These are phyloP conservation scores for Malassezia globosa DNA, from an alignment of 1,284 basidiomycete genomes.

Conservation along the genomic window DNA sequence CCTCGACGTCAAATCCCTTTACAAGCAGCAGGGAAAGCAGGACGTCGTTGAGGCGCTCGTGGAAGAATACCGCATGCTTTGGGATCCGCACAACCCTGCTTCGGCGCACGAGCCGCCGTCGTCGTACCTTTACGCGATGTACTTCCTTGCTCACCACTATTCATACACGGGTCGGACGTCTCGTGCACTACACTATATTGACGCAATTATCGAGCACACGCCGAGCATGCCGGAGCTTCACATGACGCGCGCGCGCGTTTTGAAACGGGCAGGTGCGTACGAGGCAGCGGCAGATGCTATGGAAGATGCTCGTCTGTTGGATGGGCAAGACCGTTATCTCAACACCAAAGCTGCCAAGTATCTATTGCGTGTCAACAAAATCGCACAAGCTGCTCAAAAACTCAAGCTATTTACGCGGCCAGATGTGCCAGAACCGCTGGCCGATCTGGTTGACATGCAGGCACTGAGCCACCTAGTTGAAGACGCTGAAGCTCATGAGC, in stretches of 20 bases:
- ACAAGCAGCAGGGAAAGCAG: constrained; percentile 59
- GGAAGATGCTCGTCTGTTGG: constrained; percentile 72
- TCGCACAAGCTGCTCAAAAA: constrained; percentile 51
- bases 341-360: constrained; percentile 94
- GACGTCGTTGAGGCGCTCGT: constrained; percentile 62
- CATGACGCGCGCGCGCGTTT: constrained; percentile 67
- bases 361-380: constrained; percentile 60
- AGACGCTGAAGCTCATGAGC: constrained; percentile 63
- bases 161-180: constrained; percentile 51
- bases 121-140: constrained; percentile 84
- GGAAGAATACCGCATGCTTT: constrained; percentile 25
- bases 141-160: constrained; percentile 86
- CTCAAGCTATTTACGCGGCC: constrained; percentile 42
- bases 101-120: constrained; percentile 58
- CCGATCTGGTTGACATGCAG: constrained; percentile 92
- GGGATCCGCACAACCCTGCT: constrained; percentile 19
- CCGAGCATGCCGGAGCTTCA: constrained; percentile 86
- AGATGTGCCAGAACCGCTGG: constrained; percentile 57
- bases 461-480: constrained; percentile 77
- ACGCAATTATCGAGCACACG: constrained; percentile 64
- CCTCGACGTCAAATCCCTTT: constrained; percentile 78
- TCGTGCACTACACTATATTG: constrained; percentile 60
- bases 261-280: constrained; percentile 77
- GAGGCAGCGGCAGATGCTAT: constrained; percentile 64
- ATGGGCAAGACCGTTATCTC: constrained; percentile 89